Percentiles rank a stretch among this genome's conserved stretches.
Evolutionary conservation across 306 rosid genomes (phyloP).

Genomic region (Begonia masoniana): DNA sequence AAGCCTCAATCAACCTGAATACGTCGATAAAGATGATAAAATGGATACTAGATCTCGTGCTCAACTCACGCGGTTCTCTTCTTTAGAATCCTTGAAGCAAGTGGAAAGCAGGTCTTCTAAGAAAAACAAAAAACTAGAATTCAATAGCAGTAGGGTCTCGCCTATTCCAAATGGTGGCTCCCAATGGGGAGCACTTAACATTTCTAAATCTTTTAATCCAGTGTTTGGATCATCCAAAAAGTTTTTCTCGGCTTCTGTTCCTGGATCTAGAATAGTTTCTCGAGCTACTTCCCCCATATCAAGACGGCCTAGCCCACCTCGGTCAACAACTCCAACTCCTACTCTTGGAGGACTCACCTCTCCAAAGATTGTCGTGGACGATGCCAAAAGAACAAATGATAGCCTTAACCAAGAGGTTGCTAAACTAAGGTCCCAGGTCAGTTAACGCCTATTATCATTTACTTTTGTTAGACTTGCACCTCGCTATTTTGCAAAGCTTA

Average conservation of each 20-base stretch:
- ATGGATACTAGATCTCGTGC: conserved; percentile 67
- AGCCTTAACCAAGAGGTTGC: conserved; percentile 92
- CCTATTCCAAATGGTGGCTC: conserved; percentile 92
- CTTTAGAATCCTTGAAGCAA: conserved; percentile 82
- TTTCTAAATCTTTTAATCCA: conserved; percentile 88
- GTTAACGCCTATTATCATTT: neutral
- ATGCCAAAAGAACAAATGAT: conserved; percentile 74
- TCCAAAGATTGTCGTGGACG: conserved; percentile 80
- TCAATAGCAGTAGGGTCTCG: conserved; percentile 91
- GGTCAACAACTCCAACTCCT: conserved; percentile 98
- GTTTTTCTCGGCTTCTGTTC: conserved; percentile 98
- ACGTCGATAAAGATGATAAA: conserved; percentile 65
- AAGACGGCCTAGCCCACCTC: conserved; percentile 97
- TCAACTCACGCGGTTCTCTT: conserved; percentile 61
- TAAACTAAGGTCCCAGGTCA: conserved; percentile 86
- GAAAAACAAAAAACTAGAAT: conserved; percentile 92
- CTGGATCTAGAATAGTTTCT: conserved; percentile 98
- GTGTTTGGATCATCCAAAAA: conserved; percentile 97
- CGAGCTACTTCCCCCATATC: conserved; percentile 98
- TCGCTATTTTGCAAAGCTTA: too few relatives aligned
- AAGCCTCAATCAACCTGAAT: conserved; percentile 55
- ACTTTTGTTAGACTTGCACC: neutral
- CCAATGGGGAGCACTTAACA: conserved; percentile 84
- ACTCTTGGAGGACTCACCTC: conserved; percentile 95
- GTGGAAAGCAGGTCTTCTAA: conserved; percentile 75